Evolutionary conservation across 2,329 filamentous ascomycete genomes (phyloP), one percentile per base, ranked within the genome.

Genomic region (Periconia sp.): DNA sequence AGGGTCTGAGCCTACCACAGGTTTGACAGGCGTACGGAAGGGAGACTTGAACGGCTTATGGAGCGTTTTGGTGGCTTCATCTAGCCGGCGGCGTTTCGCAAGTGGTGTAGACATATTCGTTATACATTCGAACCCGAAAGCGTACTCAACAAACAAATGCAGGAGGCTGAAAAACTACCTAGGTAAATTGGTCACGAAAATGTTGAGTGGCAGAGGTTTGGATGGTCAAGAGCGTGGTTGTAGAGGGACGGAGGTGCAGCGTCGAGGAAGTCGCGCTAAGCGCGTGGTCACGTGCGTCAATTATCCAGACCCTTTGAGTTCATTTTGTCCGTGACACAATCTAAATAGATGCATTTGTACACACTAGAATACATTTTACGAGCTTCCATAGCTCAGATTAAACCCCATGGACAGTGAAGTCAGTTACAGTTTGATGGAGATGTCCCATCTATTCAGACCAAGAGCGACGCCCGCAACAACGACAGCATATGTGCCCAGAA

Each of bases 11-110:
- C 60, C 57, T 40, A 61, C 54, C 33, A 37, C 55, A 15, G 62
- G 61, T 50, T 66, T 70, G 48, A 69, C 54, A 20, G 77, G 76
- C 37, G 77, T 80, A 60, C 81, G 82, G 56, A 88, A 81, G 14
- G 87, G 88, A 44, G 88, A 90, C 60, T 87, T 86, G 76, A 91
- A 91, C 0, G 88, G 88, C 66, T 86, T 88, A 57, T 82, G 81
- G 45, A 90, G 81, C 7, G 82, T 81, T n/a, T 77, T 79, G 19
- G 80, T 74, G 40, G 83, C 80, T 43, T 81, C 76, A 53, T 86
- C 80, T 57, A 88, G 75, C 59, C 85, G 83, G 55, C 87, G 85
- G 47, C 85, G 83, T 76, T 90, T 90, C 53, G 78, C 77, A 52
- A 80, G 74, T 52, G 80, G 81, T 46, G 77, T 79, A 54, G 76